Evolutionary conservation across 441 rosid species (phyloP).

Genomic region (Macaranga tanarius): DNA sequence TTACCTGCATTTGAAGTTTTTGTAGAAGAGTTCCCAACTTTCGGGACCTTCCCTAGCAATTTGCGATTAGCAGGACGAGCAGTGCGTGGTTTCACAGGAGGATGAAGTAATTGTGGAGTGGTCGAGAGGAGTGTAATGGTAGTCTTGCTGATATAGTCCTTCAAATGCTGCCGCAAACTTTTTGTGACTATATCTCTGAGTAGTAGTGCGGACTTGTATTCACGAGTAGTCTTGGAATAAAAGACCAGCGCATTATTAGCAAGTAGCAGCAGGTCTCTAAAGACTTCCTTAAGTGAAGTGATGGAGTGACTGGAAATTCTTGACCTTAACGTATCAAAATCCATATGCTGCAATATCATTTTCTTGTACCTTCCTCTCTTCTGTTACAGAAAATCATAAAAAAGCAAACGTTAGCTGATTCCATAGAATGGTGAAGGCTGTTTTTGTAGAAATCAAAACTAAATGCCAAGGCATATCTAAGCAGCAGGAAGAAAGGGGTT

Average conservation of each 20-base stretch:
- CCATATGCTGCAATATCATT: conserved; percentile 68
- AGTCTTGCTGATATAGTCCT: conserved; percentile 35
- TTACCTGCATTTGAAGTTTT: conserved; percentile 39
- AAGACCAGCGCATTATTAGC: conserved; percentile 76
- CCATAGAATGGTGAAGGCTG: neutral
- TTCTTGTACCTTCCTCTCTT: conserved; percentile 89
- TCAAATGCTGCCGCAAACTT: conserved; percentile 47
- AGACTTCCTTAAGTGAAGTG: conserved; percentile 57
- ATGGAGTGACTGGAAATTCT: conserved; percentile 47
- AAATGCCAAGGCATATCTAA: neutral
- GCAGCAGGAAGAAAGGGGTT: too few relatives aligned
- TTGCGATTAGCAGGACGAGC: conserved; percentile 27
- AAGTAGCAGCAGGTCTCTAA: conserved; percentile 67
- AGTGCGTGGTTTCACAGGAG: conserved; percentile 42
- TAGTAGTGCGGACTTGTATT: conserved; percentile 64
- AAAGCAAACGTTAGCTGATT: conserved; percentile 16
- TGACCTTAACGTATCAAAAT: conserved; percentile 65
- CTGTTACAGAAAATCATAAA: conserved; percentile 34
- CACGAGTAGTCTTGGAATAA: conserved; percentile 77
- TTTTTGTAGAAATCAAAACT: neutral
- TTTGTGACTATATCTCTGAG: conserved; percentile 60
- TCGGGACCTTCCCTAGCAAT: conserved; percentile 23
- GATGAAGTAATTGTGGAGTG: conserved; percentile 25
- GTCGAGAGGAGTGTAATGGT: conserved; percentile 24
- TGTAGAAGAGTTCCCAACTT: conserved; percentile 20